phyloP scores from a whole-genome alignment of 2,329 filamentous ascomycete species.

The Calonectria multiphialidica region DNA sequence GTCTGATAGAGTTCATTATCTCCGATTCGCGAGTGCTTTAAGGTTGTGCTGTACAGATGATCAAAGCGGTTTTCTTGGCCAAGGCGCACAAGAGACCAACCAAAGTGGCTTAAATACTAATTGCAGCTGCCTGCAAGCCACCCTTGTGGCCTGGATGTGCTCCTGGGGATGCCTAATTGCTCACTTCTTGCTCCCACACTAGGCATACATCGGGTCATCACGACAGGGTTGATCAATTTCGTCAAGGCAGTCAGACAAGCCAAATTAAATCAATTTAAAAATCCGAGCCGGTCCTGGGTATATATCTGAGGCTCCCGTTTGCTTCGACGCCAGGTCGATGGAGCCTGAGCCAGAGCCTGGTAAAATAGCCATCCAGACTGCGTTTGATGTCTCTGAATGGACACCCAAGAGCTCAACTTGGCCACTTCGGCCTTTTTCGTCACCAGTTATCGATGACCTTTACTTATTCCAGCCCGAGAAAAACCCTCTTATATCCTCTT shows the following conservation, averaged over 20 bases:
- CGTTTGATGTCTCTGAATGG: background rate
- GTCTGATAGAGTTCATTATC: too few species aligned
- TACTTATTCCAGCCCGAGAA: background rate
- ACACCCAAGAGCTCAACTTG: conserved; percentile 5
- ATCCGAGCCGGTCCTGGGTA: background rate
- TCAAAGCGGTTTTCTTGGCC: too few species aligned
- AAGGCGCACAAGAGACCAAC: too few species aligned
- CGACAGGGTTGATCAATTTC: background rate
- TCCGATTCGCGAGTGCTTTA: too few species aligned
- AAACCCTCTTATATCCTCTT: background rate
- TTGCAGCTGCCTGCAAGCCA: too few species aligned
- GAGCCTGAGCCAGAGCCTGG: background rate
- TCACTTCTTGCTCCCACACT: too few species aligned
- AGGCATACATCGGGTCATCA: too few species aligned
- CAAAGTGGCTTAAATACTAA: too few species aligned
- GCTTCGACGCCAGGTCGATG: background rate
- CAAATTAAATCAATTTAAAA: conserved; percentile 8
- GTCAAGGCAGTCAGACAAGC: background rate
- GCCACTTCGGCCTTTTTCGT: background rate
- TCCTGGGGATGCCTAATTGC: too few species aligned
- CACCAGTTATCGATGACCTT: background rate
- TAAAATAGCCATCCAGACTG: background rate
- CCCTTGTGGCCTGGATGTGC: too few species aligned
- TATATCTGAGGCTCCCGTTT: background rate
- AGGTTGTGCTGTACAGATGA: too few species aligned